Percentiles rank a stretch among this genome's conserved stretches.
phyloP scores from a whole-genome alignment of 352 stramenopile species.

The Phytopythium aichiense region DNA sequence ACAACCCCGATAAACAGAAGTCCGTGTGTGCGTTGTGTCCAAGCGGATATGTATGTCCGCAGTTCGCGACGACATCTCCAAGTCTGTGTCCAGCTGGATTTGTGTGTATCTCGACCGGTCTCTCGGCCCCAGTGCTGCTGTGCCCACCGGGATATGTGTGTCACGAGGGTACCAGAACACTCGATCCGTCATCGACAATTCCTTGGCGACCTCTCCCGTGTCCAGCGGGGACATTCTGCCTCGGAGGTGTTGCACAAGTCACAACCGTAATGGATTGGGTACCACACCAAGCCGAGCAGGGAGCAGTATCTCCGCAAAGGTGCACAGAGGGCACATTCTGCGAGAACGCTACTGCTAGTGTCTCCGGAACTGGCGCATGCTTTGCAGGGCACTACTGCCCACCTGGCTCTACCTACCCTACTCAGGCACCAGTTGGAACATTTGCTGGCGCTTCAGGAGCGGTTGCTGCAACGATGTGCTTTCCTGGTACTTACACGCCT shows the following conservation, averaged over 20 bases:
- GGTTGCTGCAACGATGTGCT: conserved; percentile 94
- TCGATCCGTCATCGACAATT: conserved; percentile 83
- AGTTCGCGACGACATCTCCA: conserved; percentile 67
- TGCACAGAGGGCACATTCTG: conserved; percentile 97
- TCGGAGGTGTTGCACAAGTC: conserved; percentile 93
- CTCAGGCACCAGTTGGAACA: conserved; percentile 89
- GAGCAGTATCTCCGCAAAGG: conserved; percentile 84
- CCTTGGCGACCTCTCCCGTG: conserved; percentile 85
- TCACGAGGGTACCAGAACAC: conserved; percentile 85
- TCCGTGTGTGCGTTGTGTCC: conserved; percentile 94
- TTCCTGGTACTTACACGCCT: conserved; percentile 95
- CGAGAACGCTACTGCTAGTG: conserved; percentile 64
- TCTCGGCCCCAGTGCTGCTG: conserved; percentile 88
- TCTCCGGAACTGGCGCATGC: conserved; percentile 85
- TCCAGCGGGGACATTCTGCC: conserved; percentile 91
- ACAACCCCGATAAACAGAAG: conserved; percentile 74
- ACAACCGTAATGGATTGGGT: conserved; percentile 89
- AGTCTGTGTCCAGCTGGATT: conserved; percentile 92
- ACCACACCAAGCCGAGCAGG: conserved; percentile 67
- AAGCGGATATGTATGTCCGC: conserved; percentile 92
- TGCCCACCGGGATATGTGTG: conserved; percentile 96
- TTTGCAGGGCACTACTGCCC: conserved; percentile 96
- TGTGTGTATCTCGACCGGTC: conserved; percentile 91
- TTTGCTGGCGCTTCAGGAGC: conserved; percentile 86
- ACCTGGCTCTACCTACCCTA: conserved; percentile 81